Evolutionary conservation across 1,139 yeast genomes (phyloP), one percentile per base, ranked within the genome.

Genomic region (Suhomyces guaymorum): DNA sequence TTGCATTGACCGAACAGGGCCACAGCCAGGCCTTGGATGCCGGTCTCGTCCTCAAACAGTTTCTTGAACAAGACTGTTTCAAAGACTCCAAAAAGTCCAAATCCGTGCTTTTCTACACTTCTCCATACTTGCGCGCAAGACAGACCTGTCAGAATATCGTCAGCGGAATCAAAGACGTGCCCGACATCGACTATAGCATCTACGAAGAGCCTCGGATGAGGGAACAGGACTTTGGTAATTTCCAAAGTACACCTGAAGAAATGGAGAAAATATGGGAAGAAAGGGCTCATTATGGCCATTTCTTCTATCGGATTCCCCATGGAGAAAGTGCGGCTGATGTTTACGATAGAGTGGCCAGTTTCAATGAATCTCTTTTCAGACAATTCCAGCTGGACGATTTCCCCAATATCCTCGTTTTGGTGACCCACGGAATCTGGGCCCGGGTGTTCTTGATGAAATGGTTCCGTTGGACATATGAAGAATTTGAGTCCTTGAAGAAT

Each of bases 281-380:
- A 49, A 63, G 97, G 29, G 90, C 95, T 0, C 80, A 80, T 46
- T 89, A 89, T 59, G 97, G 97, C 0, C 96, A 88, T 59, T 89
- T 89, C 38, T 89, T 89, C 59, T 89, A 84, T 55, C 63, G 97
- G 37, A 89, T 89, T 21, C 96, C 96, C 8, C 81, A 85, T 52
- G 97, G 97, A 4, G 97, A 89, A 57, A 82, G 92, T 51, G 97
- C 96, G 0, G 97, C 97, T 0, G 97, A 89, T 58, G 96, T 89
- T 3, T 89, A 81, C 59, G 96, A 89, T 57, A 66, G 97, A 31
- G 83, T 90, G 42, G 85, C 96, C 2, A 85, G 94, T 23, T 89
- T 89, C 58, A 88, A 88, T 55, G 96, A 88, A 57, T 78, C 95
- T 1, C 60, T 89, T 28, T 87, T 82, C 56, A 70, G 97, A 26